These are phyloP conservation scores for Hanseniaspora lindneri DNA, from an alignment of 805 yeast species.

Conservation along the genomic window DNA sequence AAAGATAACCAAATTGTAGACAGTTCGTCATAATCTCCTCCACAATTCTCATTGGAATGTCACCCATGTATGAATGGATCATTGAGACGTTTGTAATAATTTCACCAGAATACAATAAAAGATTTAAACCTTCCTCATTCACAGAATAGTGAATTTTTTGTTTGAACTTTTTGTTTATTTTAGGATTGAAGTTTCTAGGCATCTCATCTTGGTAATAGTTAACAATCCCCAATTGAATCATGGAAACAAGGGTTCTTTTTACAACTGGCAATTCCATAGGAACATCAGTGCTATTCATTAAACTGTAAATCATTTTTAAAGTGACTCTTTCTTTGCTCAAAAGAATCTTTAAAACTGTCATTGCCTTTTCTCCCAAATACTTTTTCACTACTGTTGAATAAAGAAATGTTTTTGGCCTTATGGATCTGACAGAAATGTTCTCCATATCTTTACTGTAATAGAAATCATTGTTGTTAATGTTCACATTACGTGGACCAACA, in stretches of 20 bases:
- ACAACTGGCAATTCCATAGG: slow-evolving; percentile 39
- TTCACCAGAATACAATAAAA: slow-evolving; percentile 65
- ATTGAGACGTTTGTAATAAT: slow-evolving; percentile 44
- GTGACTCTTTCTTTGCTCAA: slow-evolving; percentile 57
- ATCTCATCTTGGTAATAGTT: slow-evolving; percentile 29
- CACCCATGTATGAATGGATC: slow-evolving; percentile 22
- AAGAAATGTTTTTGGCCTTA: slow-evolving; percentile 51
- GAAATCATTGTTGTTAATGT: slow-evolving; percentile 12
- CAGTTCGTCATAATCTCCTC: slow-evolving; percentile 14
- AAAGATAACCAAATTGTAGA: slow-evolving; percentile 10
- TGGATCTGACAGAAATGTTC: slow-evolving; percentile 30
- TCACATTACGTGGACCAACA: slow-evolving; percentile 7
- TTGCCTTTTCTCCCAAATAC: slow-evolving; percentile 63
- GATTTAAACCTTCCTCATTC: slow-evolving; percentile 51
- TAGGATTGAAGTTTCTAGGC: slow-evolving; percentile 14
- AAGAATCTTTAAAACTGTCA: slow-evolving; percentile 46
- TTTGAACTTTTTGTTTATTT: slow-evolving; percentile 15
- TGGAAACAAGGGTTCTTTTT: slow-evolving; percentile 56
- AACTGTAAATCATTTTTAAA: slow-evolving; percentile 24
- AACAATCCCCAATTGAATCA: slow-evolving; percentile 70
- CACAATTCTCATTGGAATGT: slow-evolving; percentile 19
- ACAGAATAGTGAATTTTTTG: slow-evolving; percentile 41
- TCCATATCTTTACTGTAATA: slow-evolving; percentile 15
- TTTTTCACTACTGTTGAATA: slow-evolving; percentile 42
- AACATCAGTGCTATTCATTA: slow-evolving; percentile 1